phyloP scores from a whole-genome alignment of 345 rosid species.

The Odontarrhena argentea region DNA sequence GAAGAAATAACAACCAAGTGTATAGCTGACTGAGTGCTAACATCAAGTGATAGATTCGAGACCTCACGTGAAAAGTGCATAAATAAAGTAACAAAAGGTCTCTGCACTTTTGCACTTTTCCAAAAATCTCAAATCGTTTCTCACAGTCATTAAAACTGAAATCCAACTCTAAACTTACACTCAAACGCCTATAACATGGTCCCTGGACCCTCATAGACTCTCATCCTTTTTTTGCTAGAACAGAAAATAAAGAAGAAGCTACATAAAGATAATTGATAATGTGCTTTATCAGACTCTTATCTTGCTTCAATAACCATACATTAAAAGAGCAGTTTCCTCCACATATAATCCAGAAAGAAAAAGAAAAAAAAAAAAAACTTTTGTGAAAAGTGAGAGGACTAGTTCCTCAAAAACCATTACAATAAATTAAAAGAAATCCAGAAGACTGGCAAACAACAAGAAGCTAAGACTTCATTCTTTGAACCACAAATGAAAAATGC shows the following conservation, averaged over 20 bases:
- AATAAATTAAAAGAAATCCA: neutral
- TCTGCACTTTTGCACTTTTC: conserved; percentile 30
- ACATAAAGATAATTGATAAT: neutral
- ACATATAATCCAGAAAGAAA: neutral
- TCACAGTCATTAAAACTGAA: neutral
- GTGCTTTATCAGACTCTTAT: conserved; percentile 14
- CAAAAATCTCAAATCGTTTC: conserved; percentile 10
- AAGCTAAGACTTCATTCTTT: no score
- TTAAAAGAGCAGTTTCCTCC: conserved; percentile 1
- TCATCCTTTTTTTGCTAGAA: conserved; percentile 18
- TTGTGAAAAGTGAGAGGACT: neutral
- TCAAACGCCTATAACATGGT: conserved; percentile 26
- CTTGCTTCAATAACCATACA: neutral
- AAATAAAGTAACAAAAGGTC: conserved; percentile 26
- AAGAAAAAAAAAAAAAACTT: no score
- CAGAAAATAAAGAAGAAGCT: neutral
- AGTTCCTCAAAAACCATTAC: conserved; percentile 4
- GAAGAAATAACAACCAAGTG: conserved; percentile 15
- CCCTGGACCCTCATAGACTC: conserved; percentile 21
- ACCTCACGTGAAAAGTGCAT: conserved; percentile 13
- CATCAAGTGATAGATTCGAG: conserved; percentile 21
- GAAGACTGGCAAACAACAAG: neutral
- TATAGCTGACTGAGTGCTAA: conserved; percentile 8
- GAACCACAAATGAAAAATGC: no score
- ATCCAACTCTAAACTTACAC: conserved; percentile 1